These are phyloP conservation scores for Exophiala phaeomuriformis DNA, from an alignment of 2,329 filamentous ascomycete genomes.

Conservation along the genomic window DNA sequence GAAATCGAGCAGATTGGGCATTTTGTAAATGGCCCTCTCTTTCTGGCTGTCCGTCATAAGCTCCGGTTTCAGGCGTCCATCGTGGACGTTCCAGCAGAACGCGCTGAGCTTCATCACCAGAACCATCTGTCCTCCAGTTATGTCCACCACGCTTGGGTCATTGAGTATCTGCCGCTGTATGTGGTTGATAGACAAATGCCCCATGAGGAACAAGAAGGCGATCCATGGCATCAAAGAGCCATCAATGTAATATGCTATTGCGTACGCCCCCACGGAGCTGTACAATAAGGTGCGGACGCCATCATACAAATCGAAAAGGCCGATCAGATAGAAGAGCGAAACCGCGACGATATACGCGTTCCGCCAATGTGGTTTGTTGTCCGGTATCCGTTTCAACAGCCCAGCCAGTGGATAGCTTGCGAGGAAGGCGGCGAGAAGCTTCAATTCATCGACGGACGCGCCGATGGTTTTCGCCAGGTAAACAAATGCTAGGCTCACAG, in stretches of 20 bases:
- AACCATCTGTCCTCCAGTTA: conserved; percentile 95
- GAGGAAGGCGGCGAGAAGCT: conserved; percentile 84
- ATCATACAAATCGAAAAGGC: conserved; percentile 85
- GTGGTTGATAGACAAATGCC: conserved; percentile 87
- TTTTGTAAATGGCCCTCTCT: conserved; percentile 64
- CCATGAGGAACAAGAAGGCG: conserved; percentile 88
- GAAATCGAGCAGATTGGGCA: conserved; percentile 75
- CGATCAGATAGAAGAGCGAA: conserved; percentile 83
- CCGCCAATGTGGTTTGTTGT: conserved; percentile 73
- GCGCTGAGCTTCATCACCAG: conserved; percentile 94
- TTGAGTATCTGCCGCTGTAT: conserved; percentile 68
- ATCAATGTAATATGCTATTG: conserved; percentile 73
- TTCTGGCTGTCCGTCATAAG: conserved; percentile 83
- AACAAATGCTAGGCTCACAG: conserved; percentile 48
- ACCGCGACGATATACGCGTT: conserved; percentile 78
- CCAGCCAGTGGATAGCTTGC: conserved; percentile 87
- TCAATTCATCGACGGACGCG: conserved; percentile 64
- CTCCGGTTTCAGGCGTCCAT: conserved; percentile 70
- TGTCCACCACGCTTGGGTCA: conserved; percentile 64
- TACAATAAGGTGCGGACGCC: conserved; percentile 73
- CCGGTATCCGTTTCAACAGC: conserved; percentile 81
- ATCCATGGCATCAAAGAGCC: conserved; percentile 98
- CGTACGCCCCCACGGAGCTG: conserved; percentile 71
- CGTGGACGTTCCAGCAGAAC: conserved; percentile 97
- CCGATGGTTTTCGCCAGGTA: conserved; percentile 52